Conservation (phyloP, 139 green algal species). For the Chlorella sorokiniana region DNA sequence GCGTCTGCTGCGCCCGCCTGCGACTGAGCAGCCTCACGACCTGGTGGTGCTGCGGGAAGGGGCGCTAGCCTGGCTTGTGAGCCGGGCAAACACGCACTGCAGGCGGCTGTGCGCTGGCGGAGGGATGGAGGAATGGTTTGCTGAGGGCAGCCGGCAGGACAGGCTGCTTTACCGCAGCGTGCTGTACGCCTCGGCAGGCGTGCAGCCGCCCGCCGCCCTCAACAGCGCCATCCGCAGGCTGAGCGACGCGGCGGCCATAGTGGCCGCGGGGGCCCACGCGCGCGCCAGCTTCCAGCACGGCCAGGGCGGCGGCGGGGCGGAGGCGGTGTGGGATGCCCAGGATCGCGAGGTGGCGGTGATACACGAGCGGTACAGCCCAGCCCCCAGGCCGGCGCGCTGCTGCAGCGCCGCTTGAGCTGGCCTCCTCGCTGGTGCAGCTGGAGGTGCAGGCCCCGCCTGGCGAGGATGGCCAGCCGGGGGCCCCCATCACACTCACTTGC, state of each 20-base stretch:
- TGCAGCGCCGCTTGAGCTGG: slow-evolving; percentile 15
- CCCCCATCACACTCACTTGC: neutral
- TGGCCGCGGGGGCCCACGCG: neutral
- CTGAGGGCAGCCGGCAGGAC: slow-evolving; percentile 3
- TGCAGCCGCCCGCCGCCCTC: neutral
- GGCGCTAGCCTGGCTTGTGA: no score
- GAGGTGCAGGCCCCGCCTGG: neutral
- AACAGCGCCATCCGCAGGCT: neutral
- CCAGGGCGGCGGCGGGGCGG: neutral
- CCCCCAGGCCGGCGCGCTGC: neutral
- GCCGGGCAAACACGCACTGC: no score
- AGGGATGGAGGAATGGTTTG: slow-evolving; percentile 23
- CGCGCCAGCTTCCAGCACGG: neutral
- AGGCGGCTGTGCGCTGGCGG: neutral
- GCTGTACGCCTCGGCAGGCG: neutral
- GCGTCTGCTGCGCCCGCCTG: no score
- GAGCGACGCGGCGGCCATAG: neutral
- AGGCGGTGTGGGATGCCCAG: neutral
- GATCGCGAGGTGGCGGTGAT: neutral
- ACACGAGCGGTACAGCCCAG: neutral
- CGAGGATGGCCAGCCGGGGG: neutral
- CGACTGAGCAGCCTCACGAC: no score
- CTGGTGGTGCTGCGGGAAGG: no score
- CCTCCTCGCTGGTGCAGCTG: neutral
- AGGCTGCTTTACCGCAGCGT: slow-evolving; percentile 4